A percentile compares a stretch with the other conserved stretches of the same genome.
These are phyloP conservation scores for Lantana camara DNA, from an alignment of 257 asterid genomes.

Conservation along the genomic window DNA sequence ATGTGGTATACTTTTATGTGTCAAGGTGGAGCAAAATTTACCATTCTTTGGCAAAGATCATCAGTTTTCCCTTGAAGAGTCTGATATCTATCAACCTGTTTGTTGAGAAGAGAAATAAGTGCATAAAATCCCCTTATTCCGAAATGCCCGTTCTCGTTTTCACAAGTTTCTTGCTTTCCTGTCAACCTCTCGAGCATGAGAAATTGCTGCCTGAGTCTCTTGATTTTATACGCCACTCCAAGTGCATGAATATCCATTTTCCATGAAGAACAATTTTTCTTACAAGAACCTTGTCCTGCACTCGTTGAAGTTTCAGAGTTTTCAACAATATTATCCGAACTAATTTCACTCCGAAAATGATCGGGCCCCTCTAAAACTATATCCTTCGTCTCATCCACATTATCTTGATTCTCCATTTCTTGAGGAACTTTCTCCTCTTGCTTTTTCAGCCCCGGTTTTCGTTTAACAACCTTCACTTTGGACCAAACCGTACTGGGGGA, in stretches of 20 bases:
- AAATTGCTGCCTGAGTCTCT: slow-evolving; percentile 88
- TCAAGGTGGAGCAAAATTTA: slow-evolving; percentile 31
- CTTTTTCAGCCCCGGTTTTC: slow-evolving; percentile 52
- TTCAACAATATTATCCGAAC: slow-evolving; percentile 29
- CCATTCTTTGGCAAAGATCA: slow-evolving; percentile 86
- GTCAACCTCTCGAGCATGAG: slow-evolving; percentile 79
- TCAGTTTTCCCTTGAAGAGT: slow-evolving; percentile 80
- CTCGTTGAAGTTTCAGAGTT: slow-evolving; percentile 44
- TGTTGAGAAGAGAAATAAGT: slow-evolving; percentile 61
- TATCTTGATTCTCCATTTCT: slow-evolving; percentile 31
- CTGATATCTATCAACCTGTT: slow-evolving; percentile 77
- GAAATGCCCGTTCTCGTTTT: slow-evolving; percentile 28
- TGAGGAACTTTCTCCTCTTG: slow-evolving; percentile 42
- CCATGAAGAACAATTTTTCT: slow-evolving; percentile 42
- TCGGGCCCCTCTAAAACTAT: slow-evolving; percentile 47
- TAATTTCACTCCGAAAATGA: slow-evolving; percentile 40
- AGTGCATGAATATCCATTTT: slow-evolving; percentile 92
- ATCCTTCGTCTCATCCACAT: slow-evolving; percentile 47
- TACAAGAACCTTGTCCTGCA: slow-evolving; percentile 34
- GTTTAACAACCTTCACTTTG: slow-evolving; percentile 64
- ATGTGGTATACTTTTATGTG: background rate
- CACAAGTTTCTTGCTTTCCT: slow-evolving; percentile 63
- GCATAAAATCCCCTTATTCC: slow-evolving; percentile 50
- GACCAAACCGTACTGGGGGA: slow-evolving; percentile 73
- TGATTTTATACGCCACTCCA: slow-evolving; percentile 89